Evolutionary conservation across 306 rosid species (phyloP).

Genomic region (Geum urbanum): DNA sequence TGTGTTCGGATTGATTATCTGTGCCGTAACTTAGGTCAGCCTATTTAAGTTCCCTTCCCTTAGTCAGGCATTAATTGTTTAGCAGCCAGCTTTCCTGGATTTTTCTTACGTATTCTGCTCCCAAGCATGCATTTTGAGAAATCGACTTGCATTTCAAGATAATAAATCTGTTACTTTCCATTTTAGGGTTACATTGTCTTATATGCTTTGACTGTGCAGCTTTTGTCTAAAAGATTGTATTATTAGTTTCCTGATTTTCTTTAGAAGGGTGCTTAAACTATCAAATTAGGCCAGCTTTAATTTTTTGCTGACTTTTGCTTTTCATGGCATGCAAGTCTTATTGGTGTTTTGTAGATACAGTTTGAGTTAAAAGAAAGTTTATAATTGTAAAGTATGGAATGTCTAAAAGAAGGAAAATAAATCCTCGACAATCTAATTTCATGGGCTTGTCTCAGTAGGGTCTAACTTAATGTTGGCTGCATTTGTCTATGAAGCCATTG

Average conservation of each 20-base stretch:
- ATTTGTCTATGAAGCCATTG: constrained; percentile 16
- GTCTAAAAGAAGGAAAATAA: not conserved
- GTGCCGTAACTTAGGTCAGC: not conserved
- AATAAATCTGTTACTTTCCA: not conserved
- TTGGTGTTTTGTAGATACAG: not conserved
- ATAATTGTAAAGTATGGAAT: not conserved
- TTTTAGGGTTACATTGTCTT: constrained; percentile 5
- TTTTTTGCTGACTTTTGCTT: not conserved
- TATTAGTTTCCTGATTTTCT: not conserved
- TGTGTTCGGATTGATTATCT: not conserved
- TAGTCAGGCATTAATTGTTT: no score
- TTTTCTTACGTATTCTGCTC: not conserved
- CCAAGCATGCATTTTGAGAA: constrained; percentile 3
- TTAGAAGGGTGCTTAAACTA: not conserved
- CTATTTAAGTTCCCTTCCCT: not conserved
- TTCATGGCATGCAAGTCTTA: not conserved
- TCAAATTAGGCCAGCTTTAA: not conserved
- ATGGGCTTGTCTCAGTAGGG: not conserved
- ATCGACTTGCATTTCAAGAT: not conserved
- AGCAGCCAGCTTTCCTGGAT: no score
- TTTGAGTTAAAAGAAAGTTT: not conserved
- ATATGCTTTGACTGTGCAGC: not conserved
- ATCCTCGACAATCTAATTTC: not conserved
- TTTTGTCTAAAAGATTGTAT: not conserved
- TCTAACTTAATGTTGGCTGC: not conserved